A percentile compares a stretch with the other conserved stretches of the same genome.
These are phyloP conservation scores for Pittosporum tobira DNA, from an alignment of 129 eudicot species.

Conservation along the genomic window DNA sequence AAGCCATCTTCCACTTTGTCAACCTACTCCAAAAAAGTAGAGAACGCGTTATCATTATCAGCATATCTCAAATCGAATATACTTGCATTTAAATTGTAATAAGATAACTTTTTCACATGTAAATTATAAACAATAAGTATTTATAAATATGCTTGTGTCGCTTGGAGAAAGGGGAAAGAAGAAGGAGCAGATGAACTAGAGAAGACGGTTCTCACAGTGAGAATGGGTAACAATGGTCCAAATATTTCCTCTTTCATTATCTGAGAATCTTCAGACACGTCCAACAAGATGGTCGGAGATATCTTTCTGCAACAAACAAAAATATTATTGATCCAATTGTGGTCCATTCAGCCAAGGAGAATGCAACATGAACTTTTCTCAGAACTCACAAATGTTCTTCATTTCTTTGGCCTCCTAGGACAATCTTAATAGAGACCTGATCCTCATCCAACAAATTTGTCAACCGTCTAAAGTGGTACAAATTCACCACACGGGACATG, in stretches of 20 bases:
- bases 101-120: not conserved
- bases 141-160: too few species aligned
- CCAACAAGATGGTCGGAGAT: conserved; percentile 32
- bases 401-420: conserved; percentile 31
- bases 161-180: too few species aligned
- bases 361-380: not conserved
- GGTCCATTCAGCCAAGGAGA: not conserved
- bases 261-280: conserved; percentile 24
- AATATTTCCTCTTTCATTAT: conserved; percentile 38
- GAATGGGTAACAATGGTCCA: conserved; percentile 35
- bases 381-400: conserved; percentile 26
- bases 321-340: too few species aligned
- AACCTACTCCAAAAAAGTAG: conserved; percentile 16
- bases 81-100: too few species aligned
- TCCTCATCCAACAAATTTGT: conserved; percentile 21
- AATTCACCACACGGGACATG: conserved; percentile 25
- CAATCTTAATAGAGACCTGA: conserved; percentile 25
- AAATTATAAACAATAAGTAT: too few species aligned
- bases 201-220: conserved; percentile 19
- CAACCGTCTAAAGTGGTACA: conserved; percentile 27
- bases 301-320: conserved; percentile 21
- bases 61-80: too few species aligned
- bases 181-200: not conserved
- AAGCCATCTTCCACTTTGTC: conserved; percentile 29
- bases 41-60: not conserved